Evolutionary conservation across 306 rosid species (phyloP), one percentile per base, ranked within the genome.

Genomic region (Citrullus amarus): DNA sequence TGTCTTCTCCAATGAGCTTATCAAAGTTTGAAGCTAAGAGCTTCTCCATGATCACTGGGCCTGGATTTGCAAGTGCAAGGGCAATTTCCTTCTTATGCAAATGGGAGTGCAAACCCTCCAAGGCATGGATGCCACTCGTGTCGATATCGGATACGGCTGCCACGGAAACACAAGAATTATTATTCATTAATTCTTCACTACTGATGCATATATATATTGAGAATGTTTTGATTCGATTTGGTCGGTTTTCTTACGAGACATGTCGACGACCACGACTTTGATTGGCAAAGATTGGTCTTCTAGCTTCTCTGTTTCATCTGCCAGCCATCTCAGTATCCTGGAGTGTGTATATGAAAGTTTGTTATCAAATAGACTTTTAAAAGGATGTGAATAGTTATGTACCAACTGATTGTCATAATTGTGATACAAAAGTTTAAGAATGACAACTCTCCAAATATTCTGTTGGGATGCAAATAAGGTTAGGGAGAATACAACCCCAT

Each of bases 61-160:
- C 96, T 9, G 96, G 97, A 73, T 95, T 95, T 72, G 96, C 97
- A 77, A 95, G 57, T 12, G 83, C 79, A 72, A 95, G 92, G 91
- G 85, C 81, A 20, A 89, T 58, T 9, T 86, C 83, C 81, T 89
- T 86, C 79, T 88, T 86, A 36, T 59, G 86, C 80, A 93, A 90
- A 83, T 83, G 86, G 68, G 77, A 83, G n/a, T 75, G 58, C 66
- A 93, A 82, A 22, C 85, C 89, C 85, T 88, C 88, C 13, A 91
- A 81, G 30, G 96, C 88, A 65, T 84, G 91, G 77, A 91, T 93
- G 25, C 97, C 97, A 70, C 94, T 91, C 0, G 97, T 91, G 79
- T 93, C 97, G 57, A 93, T 86, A 77, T 93, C 97, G 57, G 84
- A 84, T 72, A 92, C 97, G 62, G 98, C 98, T 94, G 87, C 77